Conservation (phyloP, 2,329 filamentous ascomycete genomes). For the Paraphoma chrysanthemicola region DNA sequence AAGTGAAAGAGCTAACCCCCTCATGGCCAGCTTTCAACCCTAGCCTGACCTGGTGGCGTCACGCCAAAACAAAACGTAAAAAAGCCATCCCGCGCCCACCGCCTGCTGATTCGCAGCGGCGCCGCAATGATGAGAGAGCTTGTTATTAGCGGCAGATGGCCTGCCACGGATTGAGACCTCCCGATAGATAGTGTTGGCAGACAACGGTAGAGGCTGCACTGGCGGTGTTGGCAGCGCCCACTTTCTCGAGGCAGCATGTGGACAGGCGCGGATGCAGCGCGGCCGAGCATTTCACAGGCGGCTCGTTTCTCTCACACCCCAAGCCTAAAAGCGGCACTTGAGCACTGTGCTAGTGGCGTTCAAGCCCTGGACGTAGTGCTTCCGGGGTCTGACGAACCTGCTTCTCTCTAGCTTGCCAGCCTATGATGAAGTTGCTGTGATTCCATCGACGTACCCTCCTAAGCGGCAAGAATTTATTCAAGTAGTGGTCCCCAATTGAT, state of each 20-base stretch:
- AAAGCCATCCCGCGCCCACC: conserved; percentile 33
- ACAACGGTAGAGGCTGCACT: conserved; percentile 21
- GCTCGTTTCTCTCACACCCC: conserved; percentile 24
- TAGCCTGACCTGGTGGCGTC: conserved; percentile 18
- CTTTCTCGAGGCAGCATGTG: conserved; percentile 5
- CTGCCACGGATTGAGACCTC: conserved; percentile 21
- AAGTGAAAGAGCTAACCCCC: conserved; percentile 3
- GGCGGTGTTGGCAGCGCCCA: conserved; percentile 1
- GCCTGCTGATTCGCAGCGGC: conserved; percentile 34
- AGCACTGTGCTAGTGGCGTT: conserved; percentile 26
- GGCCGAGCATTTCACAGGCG: conserved; percentile 13
- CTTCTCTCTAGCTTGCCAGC: conserved; percentile 45
- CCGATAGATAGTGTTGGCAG: conserved; percentile 19
- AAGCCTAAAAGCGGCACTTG: conserved; percentile 39
- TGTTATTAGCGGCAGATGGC: conserved; percentile 21
- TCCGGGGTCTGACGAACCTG: conserved; percentile 40
- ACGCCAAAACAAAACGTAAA: conserved; percentile 35
- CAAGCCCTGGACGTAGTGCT: conserved; percentile 34
- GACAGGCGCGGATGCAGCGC: conserved; percentile 20
- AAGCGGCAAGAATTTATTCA: conserved; percentile 44
- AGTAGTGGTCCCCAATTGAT: conserved; percentile 37
- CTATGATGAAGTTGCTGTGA: conserved; percentile 48
- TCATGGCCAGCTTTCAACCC: conserved; percentile 12
- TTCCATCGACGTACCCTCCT: conserved; percentile 38
- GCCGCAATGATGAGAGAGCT: conserved; percentile 22